A percentile compares a stretch with the other conserved stretches of the same genome.
Evolutionary conservation across 441 rosid species (phyloP).

Genomic region (Gossypium gossypioides): DNA sequence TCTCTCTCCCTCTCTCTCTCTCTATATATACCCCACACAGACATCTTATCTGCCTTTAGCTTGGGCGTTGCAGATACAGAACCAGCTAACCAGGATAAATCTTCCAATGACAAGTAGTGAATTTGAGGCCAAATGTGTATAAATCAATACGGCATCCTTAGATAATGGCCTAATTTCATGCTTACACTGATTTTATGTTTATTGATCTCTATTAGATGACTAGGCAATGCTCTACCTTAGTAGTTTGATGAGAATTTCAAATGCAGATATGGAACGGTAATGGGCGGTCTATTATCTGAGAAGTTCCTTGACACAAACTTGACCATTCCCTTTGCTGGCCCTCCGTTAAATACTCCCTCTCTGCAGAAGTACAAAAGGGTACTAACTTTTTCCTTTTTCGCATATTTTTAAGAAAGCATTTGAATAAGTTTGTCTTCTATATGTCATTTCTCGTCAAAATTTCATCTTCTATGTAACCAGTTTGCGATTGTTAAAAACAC

Average conservation of each 20-base stretch:
- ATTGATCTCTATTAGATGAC: neutral
- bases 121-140: neutral
- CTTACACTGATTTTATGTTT: neutral
- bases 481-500: neutral
- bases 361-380: constrained; percentile 90
- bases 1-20: constrained; percentile 11
- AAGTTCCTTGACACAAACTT: constrained; percentile 84
- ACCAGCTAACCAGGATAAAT: neutral
- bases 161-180: neutral
- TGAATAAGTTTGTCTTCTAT: neutral
- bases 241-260: constrained; percentile 17
- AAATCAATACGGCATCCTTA: neutral
- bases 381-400: constrained; percentile 1
- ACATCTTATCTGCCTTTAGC: neutral
- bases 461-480: neutral
- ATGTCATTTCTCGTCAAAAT: neutral
- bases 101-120: neutral
- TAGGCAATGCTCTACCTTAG: constrained; percentile 1
- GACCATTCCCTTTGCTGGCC: constrained; percentile 72
- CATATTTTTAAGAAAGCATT: neutral
- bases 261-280: constrained; percentile 80
- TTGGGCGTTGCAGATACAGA: neutral
- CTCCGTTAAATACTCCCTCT: constrained; percentile 74
- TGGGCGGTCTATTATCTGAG: constrained; percentile 92
- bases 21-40: neutral